Evolutionary conservation across 495 filamentous ascomycete genomes (phyloP).

Genomic region (Pyrenula aspistea): DNA sequence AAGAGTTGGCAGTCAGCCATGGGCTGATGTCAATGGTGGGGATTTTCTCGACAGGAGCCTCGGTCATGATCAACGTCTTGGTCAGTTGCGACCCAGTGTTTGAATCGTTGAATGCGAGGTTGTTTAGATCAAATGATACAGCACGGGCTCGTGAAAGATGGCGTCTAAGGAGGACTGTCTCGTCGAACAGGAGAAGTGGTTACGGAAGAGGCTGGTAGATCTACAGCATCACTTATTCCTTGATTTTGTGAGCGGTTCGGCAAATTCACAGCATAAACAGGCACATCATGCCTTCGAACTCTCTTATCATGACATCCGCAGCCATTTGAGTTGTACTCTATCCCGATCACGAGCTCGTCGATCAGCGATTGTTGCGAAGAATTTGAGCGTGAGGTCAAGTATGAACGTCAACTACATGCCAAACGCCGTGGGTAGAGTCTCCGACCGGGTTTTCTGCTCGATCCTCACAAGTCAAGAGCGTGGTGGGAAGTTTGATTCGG

Average conservation of each 20-base stretch:
- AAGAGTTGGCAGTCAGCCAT: conserved; percentile 4
- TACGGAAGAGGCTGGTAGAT: background rate
- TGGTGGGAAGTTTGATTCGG: background rate
- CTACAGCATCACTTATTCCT: background rate
- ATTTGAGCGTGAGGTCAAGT: background rate
- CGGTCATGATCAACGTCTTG: background rate
- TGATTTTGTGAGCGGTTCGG: background rate
- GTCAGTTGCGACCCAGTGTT: background rate
- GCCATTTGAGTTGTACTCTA: background rate
- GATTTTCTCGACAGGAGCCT: background rate
- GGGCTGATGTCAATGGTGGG: conserved; percentile 9
- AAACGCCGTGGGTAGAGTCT: background rate
- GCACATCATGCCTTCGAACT: background rate
- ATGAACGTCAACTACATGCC: background rate
- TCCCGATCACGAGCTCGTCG: background rate
- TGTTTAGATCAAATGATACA: background rate
- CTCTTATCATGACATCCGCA: background rate
- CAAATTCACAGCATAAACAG: background rate
- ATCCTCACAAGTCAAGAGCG: background rate
- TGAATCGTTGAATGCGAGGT: background rate
- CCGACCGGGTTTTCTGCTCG: background rate
- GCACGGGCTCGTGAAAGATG: background rate
- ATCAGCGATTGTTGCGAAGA: background rate
- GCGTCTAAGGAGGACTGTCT: background rate
- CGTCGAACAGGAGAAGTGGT: background rate